These are phyloP conservation scores for Amesomyces nigricolor DNA, from an alignment of 2,329 filamentous ascomycete genomes.

Conservation along the genomic window DNA sequence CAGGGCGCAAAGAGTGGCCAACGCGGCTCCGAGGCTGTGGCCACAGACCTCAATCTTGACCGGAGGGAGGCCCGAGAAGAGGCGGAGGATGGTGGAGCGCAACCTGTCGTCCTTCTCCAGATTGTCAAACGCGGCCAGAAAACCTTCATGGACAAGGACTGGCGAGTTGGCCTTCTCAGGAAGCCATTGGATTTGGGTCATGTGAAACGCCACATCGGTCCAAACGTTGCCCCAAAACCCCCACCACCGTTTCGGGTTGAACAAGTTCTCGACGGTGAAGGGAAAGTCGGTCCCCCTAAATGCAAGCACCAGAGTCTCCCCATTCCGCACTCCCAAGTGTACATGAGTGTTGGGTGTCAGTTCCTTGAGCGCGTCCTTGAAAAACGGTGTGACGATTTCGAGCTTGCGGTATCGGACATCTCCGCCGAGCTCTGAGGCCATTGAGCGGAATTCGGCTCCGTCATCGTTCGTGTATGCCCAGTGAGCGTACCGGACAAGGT, in stretches of 20 bases:
- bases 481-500: constrained; percentile 11
- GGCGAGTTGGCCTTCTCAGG: background rate
- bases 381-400: constrained; percentile 6
- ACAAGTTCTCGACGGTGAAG: constrained; percentile 4
- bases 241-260: constrained; percentile 11
- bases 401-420: constrained; percentile 10
- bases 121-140: constrained; percentile 10
- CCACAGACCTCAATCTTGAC: constrained; percentile 10
- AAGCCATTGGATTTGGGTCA: constrained; percentile 8
- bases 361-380: background rate
- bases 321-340: constrained; percentile 2
- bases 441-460: constrained; percentile 8
- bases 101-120: background rate
- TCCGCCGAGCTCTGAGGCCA: background rate
- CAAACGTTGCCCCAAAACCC: constrained; percentile 12
- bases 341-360: constrained; percentile 13
- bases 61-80: background rate
- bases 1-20: constrained; percentile 8
- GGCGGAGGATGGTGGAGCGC: background rate
- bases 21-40: constrained; percentile 9
- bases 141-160: constrained; percentile 10
- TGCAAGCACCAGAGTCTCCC: constrained; percentile 3
- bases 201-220: constrained; percentile 10
- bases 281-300: constrained; percentile 12
- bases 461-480: constrained; percentile 13